Evolutionary conservation across 768 basidiomycete species (phyloP).

Genomic region (Boletus speciosus): DNA sequence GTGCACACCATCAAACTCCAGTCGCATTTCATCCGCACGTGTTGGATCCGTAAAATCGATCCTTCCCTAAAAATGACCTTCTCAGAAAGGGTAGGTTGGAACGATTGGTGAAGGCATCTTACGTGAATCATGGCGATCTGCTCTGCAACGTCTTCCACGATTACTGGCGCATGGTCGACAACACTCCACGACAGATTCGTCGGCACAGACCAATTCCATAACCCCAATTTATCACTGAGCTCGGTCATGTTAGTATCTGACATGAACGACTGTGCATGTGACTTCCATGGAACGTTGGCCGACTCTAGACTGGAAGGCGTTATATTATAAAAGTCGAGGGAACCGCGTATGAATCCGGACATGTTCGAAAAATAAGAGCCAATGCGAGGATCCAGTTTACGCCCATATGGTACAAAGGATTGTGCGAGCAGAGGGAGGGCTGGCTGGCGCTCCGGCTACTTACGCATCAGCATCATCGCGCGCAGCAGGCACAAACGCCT

Average conservation of each 20-base stretch:
- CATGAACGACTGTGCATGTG: slow-evolving; percentile 49
- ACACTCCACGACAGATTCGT: slow-evolving; percentile 64
- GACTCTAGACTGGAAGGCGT: slow-evolving; percentile 44
- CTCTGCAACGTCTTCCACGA: slow-evolving; percentile 37
- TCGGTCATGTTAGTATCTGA: slow-evolving; percentile 48
- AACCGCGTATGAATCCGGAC: slow-evolving; percentile 74
- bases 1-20: slow-evolving; percentile 79
- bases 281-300: slow-evolving; percentile 43
- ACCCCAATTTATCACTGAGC: slow-evolving; percentile 44
- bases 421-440: slow-evolving; percentile 47
- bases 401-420: slow-evolving; percentile 44
- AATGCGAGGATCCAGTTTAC: slow-evolving; percentile 39
- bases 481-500: slow-evolving; percentile 17
- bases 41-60: slow-evolving; percentile 59
- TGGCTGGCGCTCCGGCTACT: slow-evolving; percentile 46
- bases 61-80: slow-evolving; percentile 48
- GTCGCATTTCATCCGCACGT: slow-evolving; percentile 53
- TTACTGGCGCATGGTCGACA: slow-evolving; percentile 51
- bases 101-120: slow-evolving; percentile 26
- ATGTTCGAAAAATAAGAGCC: slow-evolving; percentile 71
- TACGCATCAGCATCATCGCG: slow-evolving; percentile 1
- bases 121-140: slow-evolving; percentile 65
- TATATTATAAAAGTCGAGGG: slow-evolving; percentile 61
- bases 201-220: slow-evolving; percentile 70
- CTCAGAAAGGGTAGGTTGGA: slow-evolving; percentile 3